A percentile compares a stretch with the other conserved stretches of the same genome.
Conservation (phyloP, 2,329 filamentous ascomycete species). For the Arthrinium puccinioides region DNA sequence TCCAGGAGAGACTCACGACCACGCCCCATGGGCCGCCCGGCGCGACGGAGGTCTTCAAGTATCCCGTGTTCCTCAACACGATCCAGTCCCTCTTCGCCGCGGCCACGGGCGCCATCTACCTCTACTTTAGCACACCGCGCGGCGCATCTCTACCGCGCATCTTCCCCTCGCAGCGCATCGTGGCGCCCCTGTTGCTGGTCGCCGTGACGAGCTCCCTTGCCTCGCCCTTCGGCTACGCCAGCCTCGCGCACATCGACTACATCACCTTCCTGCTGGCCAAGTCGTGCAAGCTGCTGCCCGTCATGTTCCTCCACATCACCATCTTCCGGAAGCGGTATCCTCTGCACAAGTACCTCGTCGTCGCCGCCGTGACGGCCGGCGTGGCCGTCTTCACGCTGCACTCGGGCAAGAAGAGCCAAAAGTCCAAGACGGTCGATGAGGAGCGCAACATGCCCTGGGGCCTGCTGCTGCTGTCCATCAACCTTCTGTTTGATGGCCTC, state of each 20-base stretch:
- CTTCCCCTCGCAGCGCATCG: slow-evolving; percentile 69
- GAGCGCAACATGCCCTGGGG: slow-evolving; percentile 67
- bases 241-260: slow-evolving; percentile 90
- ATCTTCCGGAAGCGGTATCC: slow-evolving; percentile 86
- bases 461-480: slow-evolving; percentile 75
- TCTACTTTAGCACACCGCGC: slow-evolving; percentile 54
- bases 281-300: slow-evolving; percentile 95
- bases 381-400: slow-evolving; percentile 95
- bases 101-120: slow-evolving; percentile 73
- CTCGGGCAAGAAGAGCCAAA: slow-evolving; percentile 43
- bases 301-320: slow-evolving; percentile 94
- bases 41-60: slow-evolving; percentile 74
- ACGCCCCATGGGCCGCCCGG: slow-evolving; percentile 67
- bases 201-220: slow-evolving; percentile 83
- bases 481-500: slow-evolving; percentile 89
- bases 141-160: slow-evolving; percentile 50
- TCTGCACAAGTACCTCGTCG: slow-evolving; percentile 92
- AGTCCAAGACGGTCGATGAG: slow-evolving; percentile 26
- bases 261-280: slow-evolving; percentile 97
- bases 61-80: slow-evolving; percentile 92
- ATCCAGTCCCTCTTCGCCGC: slow-evolving; percentile 89
- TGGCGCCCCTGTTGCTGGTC: slow-evolving; percentile 75
- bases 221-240: slow-evolving; percentile 92
- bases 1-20: slow-evolving; percentile 96
- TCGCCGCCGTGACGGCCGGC: slow-evolving; percentile 81